Percentiles rank a stretch among this genome's conserved stretches.
phyloP scores from a whole-genome alignment of 371 early-diverging fungal species.

The Basidiobolus meristosporus region DNA sequence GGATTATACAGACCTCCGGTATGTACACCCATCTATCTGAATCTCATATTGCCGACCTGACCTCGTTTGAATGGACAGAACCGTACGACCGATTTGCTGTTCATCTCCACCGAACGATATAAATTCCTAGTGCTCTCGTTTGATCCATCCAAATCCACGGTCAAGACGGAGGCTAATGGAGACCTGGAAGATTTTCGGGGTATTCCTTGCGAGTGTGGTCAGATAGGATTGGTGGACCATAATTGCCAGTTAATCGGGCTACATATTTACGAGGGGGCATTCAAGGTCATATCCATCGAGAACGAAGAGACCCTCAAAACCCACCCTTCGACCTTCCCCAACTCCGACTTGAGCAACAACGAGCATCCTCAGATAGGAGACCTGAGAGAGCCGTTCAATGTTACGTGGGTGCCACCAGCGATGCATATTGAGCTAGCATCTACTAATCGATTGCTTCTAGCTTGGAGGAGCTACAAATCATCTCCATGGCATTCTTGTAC shows the following conservation, averaged over 20 bases:
- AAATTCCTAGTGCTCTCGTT: conserved; percentile 39
- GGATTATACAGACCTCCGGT: conserved; percentile 30
- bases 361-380: background rate
- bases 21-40: conserved; percentile 2
- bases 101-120: conserved; percentile 31
- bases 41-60: background rate
- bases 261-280: conserved; percentile 29
- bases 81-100: conserved; percentile 28
- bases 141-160: conserved; percentile 14
- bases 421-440: conserved; percentile 3
- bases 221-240: conserved; percentile 29
- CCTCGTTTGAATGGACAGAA: conserved; percentile 6
- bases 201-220: conserved; percentile 16
- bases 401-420: no score
- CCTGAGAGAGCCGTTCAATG: conserved; percentile 5
- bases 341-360: background rate
- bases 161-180: conserved; percentile 44
- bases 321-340: background rate
- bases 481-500: conserved; percentile 44
- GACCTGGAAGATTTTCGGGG: conserved; percentile 30
- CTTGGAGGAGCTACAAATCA: conserved; percentile 46
- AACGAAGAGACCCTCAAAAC: conserved; percentile 9
- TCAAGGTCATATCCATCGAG: conserved; percentile 25
- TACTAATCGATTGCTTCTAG: conserved; percentile 8
- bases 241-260: conserved; percentile 16